Percentiles rank a stretch among this genome's conserved stretches.
Conservation (phyloP, 2,329 filamentous ascomycete genomes). For the Ceratocystis diversiconidia region DNA sequence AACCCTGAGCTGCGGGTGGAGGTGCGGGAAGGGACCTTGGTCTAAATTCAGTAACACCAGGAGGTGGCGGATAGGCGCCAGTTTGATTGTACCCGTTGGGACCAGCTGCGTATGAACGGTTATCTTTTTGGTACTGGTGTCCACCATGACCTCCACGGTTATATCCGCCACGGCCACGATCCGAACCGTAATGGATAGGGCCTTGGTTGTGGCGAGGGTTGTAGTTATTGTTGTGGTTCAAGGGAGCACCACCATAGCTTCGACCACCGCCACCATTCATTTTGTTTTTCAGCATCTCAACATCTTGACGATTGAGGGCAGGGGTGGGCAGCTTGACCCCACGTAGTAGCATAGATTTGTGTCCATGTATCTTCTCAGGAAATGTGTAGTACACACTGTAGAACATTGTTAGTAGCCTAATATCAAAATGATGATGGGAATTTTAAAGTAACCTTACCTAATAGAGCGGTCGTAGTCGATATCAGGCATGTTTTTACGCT, state of each 20-base stretch:
- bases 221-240: conserved; percentile 29
- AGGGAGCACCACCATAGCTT: conserved; percentile 48
- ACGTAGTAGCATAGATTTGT: conserved; percentile 89
- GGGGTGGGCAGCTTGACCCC: conserved; percentile 62
- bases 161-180: conserved; percentile 28
- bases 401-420: conserved; percentile 23
- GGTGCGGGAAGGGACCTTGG: conserved; percentile 33
- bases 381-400: conserved; percentile 72
- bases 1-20: conserved; percentile 23
- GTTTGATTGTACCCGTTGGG: conserved; percentile 22
- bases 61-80: conserved; percentile 32
- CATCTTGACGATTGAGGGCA: conserved; percentile 60
- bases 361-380: conserved; percentile 53
- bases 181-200: conserved; percentile 24
- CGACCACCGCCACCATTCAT: conserved; percentile 48
- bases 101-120: conserved; percentile 13
- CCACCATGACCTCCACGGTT: conserved; percentile 12
- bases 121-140: conserved; percentile 19
- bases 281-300: conserved; percentile 56
- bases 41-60: conserved; percentile 32
- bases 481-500: conserved; percentile 55
- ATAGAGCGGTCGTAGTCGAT: conserved; percentile 78
- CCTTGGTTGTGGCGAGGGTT: conserved; percentile 14
- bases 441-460: conserved; percentile 35
- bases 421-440: not conserved